phyloP scores from a whole-genome alignment of 2,329 filamentous ascomycete genomes.

The Talaromyces verruculosus region DNA sequence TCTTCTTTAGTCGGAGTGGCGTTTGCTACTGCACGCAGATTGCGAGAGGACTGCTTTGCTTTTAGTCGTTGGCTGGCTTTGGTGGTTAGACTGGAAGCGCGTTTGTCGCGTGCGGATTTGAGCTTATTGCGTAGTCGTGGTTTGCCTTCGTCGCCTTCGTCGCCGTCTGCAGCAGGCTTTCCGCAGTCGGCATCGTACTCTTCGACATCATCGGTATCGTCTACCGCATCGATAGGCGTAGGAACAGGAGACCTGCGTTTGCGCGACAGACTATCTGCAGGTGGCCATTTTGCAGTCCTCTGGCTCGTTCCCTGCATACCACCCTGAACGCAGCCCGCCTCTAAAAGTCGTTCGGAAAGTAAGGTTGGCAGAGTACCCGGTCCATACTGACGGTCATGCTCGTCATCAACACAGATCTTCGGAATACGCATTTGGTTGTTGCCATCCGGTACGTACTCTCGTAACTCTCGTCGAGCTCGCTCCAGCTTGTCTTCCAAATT shows the following conservation, averaged over 20 bases:
- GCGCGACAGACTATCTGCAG: constrained; percentile 34
- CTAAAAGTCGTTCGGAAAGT: constrained; percentile 48
- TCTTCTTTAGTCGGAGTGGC: background rate
- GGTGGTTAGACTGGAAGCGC: constrained; percentile 21
- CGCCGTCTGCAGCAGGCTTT: background rate
- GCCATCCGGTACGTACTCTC: constrained; percentile 35
- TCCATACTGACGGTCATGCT: constrained; percentile 34
- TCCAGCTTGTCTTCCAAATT: constrained; percentile 61
- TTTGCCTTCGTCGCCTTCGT: background rate
- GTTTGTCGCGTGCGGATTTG: constrained; percentile 19
- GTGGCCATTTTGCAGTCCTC: constrained; percentile 24
- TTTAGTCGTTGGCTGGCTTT: constrained; percentile 22
- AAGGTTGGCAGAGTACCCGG: constrained; percentile 46
- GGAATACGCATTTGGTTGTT: constrained; percentile 21
- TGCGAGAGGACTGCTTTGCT: constrained; percentile 22
- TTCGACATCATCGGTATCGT: background rate
- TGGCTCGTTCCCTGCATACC: constrained; percentile 10
- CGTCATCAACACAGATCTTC: constrained; percentile 28
- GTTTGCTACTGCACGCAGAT: constrained; percentile 15
- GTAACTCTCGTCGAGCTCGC: constrained; percentile 56
- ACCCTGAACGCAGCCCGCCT: constrained; percentile 21
- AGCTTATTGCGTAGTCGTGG: constrained; percentile 11
- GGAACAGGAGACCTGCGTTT: constrained; percentile 34
- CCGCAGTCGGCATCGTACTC: constrained; percentile 16
- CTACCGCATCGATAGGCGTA: background rate